Base-by-base conservation (phyloP, 345 rosid genomes). In the Zanthoxylum bungeanum region DNA sequence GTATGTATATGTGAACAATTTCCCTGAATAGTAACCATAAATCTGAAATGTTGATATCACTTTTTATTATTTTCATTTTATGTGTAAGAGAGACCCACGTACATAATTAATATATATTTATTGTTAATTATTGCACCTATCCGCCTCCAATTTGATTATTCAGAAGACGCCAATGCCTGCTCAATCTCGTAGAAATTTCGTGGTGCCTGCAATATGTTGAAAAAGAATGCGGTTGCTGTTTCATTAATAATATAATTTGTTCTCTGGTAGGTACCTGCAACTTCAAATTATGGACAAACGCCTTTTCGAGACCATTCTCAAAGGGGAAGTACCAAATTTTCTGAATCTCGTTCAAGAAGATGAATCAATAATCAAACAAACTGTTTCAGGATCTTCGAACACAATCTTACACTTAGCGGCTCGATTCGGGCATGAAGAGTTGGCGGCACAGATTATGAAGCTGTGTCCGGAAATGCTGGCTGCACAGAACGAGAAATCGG, bases 391-490 rank as follows among this genome's bases (percentile, higher is more conserved):
- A 0, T 74, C 83, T 2, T 24, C 27, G n/a, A 74, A 75, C 83
- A 77, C 83, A 0, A 68, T 79, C 47, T 61, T 87, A 3, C 91
- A 87, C 83, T 10, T 78, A 25, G 76, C 83, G 10, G 79, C 81
- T 9, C 76, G 78, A 17, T 73, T 71, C n/a, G 89, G 91, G 28
- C 85, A 71, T n/a, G 4, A 46, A 34, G 85, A 67, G 21, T 31
- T 87, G 73, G 86, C 71, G n/a, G 34, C 75, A 4, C 80, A 81
- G 80, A 78, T 85, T 11, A 34, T 85, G 68, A 77, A 73, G 81
- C n/a, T 75, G 74, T 52, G 77, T 57, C 87, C 89, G 53, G 84
- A 76, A 27, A 71, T 81, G 71, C 61, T 73, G 37, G 2, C 4
- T 3, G 75, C 73, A 37, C 78, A 75, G 66, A 85, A 87, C 60